Base-by-base conservation (phyloP, 2,329 filamentous ascomycete species). In the Cytospora mali region DNA sequence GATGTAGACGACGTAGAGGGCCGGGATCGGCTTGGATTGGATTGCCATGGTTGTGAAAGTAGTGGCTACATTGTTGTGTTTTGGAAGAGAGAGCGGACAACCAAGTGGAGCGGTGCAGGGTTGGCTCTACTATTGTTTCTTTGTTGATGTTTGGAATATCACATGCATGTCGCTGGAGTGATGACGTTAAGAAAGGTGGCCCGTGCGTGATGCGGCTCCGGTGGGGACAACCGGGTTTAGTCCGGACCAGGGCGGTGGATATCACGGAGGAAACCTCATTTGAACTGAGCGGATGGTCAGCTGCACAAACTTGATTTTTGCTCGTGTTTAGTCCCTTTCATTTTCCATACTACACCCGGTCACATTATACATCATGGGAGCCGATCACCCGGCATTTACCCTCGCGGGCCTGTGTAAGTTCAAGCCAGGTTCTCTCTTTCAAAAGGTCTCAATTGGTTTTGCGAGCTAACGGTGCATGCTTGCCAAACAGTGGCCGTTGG, bases 1-100 rank as follows among this genome's bases (percentile, higher is more conserved):
- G 18, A 98, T 84, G 74, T 99, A 98, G 73, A 95, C 96, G 68
- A 91, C 92, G 73, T 98, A 98, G 67, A 97, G 89, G 1, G 93
- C 88, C 11, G 94, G 94, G 25, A 98, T 92, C 0, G 82, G 87
- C 68, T 81, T 84, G 25, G 74, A 66, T 53, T 78, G 69, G 39
- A 74, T 71, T 14, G 76, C 68, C 79, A 83, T 83, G 66, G 57
- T 71, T 49, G n/a, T 6, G 6, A 6, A 21, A 14, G n/a, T 28
- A 35, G 35, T 50, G 4, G 27, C 55, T 65, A 60, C 63, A 65
- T 65, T 52, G 39, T 59, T 3, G 35, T 23, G 14, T 11, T 46
- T 2, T 21, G 18, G 18, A 42, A 10, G 11, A 35, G 11, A 14
- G 11, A 42, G 10, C 6, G 39, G 18, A 42, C 9, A 18, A 42